Evolutionary conservation across 148 eudicot genomes (phyloP).

Genomic region (Camellia lanceoleosa): DNA sequence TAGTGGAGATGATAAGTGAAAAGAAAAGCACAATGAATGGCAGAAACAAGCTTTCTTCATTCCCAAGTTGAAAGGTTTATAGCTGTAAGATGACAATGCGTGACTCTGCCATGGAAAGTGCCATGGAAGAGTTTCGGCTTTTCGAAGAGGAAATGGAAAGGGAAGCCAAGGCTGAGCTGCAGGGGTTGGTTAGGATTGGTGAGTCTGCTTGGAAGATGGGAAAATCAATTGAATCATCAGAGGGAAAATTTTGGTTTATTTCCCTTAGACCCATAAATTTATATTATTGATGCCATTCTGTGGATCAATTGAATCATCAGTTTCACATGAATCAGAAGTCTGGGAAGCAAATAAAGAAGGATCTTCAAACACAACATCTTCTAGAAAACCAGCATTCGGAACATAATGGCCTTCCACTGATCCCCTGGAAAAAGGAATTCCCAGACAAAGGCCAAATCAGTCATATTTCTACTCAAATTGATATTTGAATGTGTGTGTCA

Average conservation of each 20-base stretch:
- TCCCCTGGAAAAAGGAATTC: conserved; percentile 48
- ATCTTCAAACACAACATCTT: conserved; percentile 70
- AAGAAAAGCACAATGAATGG: background rate
- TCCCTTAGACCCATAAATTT: too few species aligned
- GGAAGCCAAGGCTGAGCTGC: conserved; percentile 37
- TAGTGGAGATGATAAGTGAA: background rate
- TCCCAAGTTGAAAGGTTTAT: background rate
- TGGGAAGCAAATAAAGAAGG: conserved; percentile 50
- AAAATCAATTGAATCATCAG: conserved; percentile 35
- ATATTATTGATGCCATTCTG: conserved; percentile 24
- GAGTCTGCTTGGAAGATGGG: conserved; percentile 60
- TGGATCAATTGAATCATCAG: conserved; percentile 37
- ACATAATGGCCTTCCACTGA: conserved; percentile 66
- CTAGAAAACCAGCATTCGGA: conserved; percentile 81
- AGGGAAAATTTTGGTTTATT: too few species aligned
- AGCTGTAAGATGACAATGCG: background rate
- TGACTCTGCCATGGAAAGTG: conserved; percentile 58
- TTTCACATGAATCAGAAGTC: conserved; percentile 45
- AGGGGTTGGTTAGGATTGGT: conserved; percentile 35
- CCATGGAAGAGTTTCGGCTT: conserved; percentile 62
- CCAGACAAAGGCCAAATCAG: conserved; percentile 10
- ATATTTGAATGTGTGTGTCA: background rate
- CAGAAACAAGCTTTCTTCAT: background rate
- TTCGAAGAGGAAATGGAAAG: conserved; percentile 58
- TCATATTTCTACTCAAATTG: background rate